Base-by-base conservation (phyloP, 2,329 filamentous ascomycete species). In the Penicillium crustosum region DNA sequence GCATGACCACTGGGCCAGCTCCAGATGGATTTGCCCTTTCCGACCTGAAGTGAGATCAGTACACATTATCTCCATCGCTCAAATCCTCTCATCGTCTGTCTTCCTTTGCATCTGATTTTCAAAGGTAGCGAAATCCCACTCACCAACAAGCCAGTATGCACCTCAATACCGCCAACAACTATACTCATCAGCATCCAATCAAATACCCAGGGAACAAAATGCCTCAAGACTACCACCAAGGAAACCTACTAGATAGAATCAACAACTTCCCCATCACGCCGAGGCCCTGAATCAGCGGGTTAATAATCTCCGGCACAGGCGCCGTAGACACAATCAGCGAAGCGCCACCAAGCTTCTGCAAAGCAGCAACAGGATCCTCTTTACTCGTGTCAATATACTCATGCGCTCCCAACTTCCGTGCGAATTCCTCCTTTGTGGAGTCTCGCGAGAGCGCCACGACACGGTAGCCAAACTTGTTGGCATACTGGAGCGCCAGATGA, bases 401-500 rank as follows among this genome's bases (percentile, higher is more conserved):
- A 41, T 51, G 49, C 3, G 49, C 49, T 1, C 49, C 49, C 12
- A 42, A 17, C 4, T 42, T 39, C 6, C 49, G 36, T 8, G 19
- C 49, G 3, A 42, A 41, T 17, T 41, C 83, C 2, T 81, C 82
- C 9, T 83, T 51, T 7, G 17, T 7, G 7, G 36, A 51, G 6
- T 31, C 36, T 6, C 49, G 36, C n/a, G 36, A 51, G 12, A 51
- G 49, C 8, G 49, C 49, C 25, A 51, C 79, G 7, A 81, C 81
- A 15, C 78, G 74, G 68, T 77, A 83, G 10, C 82, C 82, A 75
- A 83, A 79, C 53, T 79, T 79, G 19, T 76, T 73, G 0, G 81
- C 76, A 60, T 81, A 84, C 61, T 84, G 81, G 38, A 84, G 66
- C 0, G 81, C 82, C 6, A 84, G 67, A 70, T 83, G 82, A 4